Percentiles rank a stretch among this genome's conserved stretches.
phyloP scores from a whole-genome alignment of 306 rosid species.

The Nissolia schottii region DNA sequence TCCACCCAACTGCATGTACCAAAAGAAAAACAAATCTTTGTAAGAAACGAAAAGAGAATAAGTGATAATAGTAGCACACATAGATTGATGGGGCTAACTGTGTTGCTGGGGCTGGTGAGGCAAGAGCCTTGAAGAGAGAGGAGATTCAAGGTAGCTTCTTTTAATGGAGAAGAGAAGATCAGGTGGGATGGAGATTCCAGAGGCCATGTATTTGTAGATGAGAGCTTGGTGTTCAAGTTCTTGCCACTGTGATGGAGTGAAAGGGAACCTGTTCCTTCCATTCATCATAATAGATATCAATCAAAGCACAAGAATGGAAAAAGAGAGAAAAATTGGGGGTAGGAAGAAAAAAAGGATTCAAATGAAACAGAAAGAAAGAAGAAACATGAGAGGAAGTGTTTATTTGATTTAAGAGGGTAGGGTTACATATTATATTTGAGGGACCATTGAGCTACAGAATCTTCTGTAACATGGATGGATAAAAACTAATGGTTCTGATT shows the following conservation, averaged over 20 bases:
- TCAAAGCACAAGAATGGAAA: neutral
- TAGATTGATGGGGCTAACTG: slow-evolving; percentile 34
- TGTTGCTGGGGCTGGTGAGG: slow-evolving; percentile 67
- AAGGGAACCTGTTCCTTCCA: slow-evolving; percentile 69
- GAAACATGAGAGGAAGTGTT: slow-evolving; percentile 9
- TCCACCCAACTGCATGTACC: slow-evolving; percentile 82
- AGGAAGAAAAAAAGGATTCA: neutral
- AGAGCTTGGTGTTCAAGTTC: slow-evolving; percentile 99
- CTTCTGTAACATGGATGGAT: slow-evolving; percentile 83
- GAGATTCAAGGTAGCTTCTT: slow-evolving; percentile 59
- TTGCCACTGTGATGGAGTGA: slow-evolving; percentile 93
- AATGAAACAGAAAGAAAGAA: slow-evolving; percentile 10
- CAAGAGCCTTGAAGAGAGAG: slow-evolving; percentile 54
- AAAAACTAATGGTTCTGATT: slow-evolving; percentile 90
- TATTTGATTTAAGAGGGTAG: slow-evolving; percentile 38
- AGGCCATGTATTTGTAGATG: slow-evolving; percentile 90
- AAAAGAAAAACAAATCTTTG: neutral
- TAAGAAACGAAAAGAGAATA: neutral
- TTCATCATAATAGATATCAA: slow-evolving; percentile 52
- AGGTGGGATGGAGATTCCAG: slow-evolving; percentile 85
- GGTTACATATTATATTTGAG: slow-evolving; percentile 90
- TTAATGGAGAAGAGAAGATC: slow-evolving; percentile 77
- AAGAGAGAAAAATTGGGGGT: neutral
- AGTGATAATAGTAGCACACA: neutral
- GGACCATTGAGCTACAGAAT: slow-evolving; percentile 86